Percentiles rank a stretch among this genome's conserved stretches.
Conservation (phyloP, 805 yeast species). For the Hanseniaspora vineae region DNA sequence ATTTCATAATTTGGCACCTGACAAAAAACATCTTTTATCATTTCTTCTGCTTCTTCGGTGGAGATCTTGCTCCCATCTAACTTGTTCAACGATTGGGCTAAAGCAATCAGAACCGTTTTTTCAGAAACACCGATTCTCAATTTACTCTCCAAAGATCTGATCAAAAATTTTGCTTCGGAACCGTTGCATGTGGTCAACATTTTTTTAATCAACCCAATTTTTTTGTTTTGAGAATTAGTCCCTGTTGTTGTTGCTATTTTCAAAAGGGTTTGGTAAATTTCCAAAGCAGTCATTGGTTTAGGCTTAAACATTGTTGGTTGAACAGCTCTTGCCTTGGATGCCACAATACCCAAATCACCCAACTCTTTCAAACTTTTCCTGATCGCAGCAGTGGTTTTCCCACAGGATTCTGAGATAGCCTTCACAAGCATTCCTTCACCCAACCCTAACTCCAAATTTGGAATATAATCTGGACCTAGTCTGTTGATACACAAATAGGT, state of each 20-base stretch:
- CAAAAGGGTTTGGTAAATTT: conserved; percentile 62
- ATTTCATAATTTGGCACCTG: conserved; percentile 85
- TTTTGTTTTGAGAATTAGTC: conserved; percentile 64
- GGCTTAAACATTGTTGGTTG: conserved; percentile 95
- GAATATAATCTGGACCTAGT: conserved; percentile 88
- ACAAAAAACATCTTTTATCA: conserved; percentile 73
- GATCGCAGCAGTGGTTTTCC: conserved; percentile 58
- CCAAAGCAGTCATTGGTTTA: conserved; percentile 55
- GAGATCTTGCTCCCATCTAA: conserved; percentile 33
- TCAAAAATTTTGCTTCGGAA: conserved; percentile 78
- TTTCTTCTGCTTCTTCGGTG: conserved; percentile 53
- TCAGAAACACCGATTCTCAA: conserved; percentile 89
- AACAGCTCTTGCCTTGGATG: conserved; percentile 65
- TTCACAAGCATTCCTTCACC: conserved; percentile 85
- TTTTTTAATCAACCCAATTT: conserved; percentile 66
- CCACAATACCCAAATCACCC: conserved; percentile 89
- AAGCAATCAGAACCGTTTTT: conserved; percentile 71
- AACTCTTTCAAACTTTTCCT: conserved; percentile 61
- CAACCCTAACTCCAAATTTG: conserved; percentile 78
- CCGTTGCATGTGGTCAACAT: conserved; percentile 79
- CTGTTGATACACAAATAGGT: conserved; percentile 80
- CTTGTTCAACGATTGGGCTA: conserved; percentile 70
- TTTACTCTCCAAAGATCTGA: conserved; percentile 86
- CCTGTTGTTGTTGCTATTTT: conserved; percentile 73
- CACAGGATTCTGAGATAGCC: conserved; percentile 83